phyloP scores from a whole-genome alignment of 164 flowering plant genomes.

The Aristolochia contorta region DNA sequence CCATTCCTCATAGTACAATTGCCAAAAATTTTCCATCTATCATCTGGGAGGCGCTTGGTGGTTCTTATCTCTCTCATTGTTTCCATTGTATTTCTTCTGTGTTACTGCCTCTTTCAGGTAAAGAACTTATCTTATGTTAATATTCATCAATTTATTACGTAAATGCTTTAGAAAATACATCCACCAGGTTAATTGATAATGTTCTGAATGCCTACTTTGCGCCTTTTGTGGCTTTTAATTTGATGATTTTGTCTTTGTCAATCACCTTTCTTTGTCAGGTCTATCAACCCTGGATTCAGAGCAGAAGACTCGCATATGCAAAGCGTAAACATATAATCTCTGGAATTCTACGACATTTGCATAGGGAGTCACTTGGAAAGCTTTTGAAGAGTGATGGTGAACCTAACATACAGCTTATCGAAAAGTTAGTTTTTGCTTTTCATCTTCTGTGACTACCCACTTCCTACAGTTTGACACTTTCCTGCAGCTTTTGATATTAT shows the following conservation, averaged over 20 bases:
- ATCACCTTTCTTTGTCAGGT: conserved; percentile 29
- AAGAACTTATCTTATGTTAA: neutral
- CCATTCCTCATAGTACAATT: conserved; percentile 84
- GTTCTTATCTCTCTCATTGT: conserved; percentile 59
- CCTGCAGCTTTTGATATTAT: neutral
- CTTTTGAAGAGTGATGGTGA: conserved; percentile 51
- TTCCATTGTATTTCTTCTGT: conserved; percentile 39
- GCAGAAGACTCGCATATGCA: conserved; percentile 51
- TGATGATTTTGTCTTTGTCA: neutral
- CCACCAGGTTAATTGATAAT: too few species aligned
- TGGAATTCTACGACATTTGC: conserved; percentile 48
- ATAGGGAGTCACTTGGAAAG: conserved; percentile 46
- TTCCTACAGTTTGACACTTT: neutral
- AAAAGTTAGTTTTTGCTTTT: conserved; percentile 30
- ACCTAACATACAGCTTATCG: conserved; percentile 37
- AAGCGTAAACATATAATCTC: conserved; percentile 72
- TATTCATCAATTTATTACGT: too few species aligned
- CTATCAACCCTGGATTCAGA: conserved; percentile 79
- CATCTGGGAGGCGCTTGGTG: conserved; percentile 56
- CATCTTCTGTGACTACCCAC: neutral
- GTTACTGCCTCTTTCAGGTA: conserved; percentile 93
- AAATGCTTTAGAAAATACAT: too few species aligned
- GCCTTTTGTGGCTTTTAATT: neutral
- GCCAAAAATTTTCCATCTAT: conserved; percentile 43
- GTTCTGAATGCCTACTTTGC: too few species aligned